These are phyloP conservation scores for Didymella lethalis DNA, from an alignment of 2,329 filamentous ascomycete genomes.

Conservation along the genomic window DNA sequence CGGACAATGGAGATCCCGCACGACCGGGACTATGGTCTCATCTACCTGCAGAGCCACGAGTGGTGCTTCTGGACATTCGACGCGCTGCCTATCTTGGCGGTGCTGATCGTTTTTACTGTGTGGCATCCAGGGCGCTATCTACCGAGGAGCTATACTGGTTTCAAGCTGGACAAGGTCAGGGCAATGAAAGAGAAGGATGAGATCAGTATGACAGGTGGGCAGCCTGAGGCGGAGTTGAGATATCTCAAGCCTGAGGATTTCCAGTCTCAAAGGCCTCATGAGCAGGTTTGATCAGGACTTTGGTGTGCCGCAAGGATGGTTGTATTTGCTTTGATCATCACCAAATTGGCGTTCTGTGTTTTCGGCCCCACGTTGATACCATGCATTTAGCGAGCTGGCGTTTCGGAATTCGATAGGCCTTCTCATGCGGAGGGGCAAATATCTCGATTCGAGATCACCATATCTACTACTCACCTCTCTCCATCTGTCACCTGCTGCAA, in stretches of 20 bases:
- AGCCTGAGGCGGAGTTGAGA: slow-evolving; percentile 24
- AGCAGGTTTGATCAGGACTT: slow-evolving; percentile 2
- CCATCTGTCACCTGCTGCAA: no score
- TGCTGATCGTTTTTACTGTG: slow-evolving; percentile 59
- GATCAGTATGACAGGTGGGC: slow-evolving; percentile 27
- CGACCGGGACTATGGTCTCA: slow-evolving; percentile 54
- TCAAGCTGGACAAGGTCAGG: slow-evolving; percentile 39
- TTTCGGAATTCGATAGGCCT: neutral
- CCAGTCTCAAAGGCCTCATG: slow-evolving; percentile 10
- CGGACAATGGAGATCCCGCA: slow-evolving; percentile 63
- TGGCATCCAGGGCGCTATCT: slow-evolving; percentile 57
- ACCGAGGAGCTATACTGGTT: slow-evolving; percentile 42
- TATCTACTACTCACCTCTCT: no score
- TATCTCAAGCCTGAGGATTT: slow-evolving; percentile 41
- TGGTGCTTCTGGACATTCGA: slow-evolving; percentile 65
- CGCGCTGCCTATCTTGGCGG: slow-evolving; percentile 57
- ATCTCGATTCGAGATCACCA: no score
- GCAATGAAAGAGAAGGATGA: slow-evolving; percentile 47
- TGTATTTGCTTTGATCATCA: neutral
- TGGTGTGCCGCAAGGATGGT: no score
- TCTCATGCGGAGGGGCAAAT: no score
- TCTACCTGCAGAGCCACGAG: slow-evolving; percentile 60
- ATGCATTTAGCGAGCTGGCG: slow-evolving; percentile 20
- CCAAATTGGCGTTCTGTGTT: neutral
- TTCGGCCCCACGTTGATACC: slow-evolving; percentile 4